Base-by-base conservation (phyloP, 345 rosid species). In the Acer negundo region DNA sequence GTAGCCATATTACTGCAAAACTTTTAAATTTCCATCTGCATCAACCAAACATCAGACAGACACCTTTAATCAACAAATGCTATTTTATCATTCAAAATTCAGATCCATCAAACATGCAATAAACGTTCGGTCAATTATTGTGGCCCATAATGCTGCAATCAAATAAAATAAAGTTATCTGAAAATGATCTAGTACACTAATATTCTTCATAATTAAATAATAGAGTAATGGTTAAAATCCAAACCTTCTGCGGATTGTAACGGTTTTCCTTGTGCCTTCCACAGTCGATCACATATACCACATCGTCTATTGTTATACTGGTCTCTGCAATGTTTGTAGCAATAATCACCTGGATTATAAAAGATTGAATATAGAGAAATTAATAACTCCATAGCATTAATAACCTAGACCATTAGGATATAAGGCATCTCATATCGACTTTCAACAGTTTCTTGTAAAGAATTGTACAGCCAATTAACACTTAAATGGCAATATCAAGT, bases 261-360 rank as follows among this genome's bases (percentile, higher is more conserved):
- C 97, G 93, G 81, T 89, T 91, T 81, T 94, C 98, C 87, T 94
- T 94, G 80, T 94, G 98, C 86, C 87, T 93, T 78, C 98, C 98
- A 81, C 95, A 89, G 79, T 93, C 97, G 64, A 94, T 88, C 81
- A 94, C 98, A 78, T 89, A 94, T 55, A 94, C 95, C 42, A 94
- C 97, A 85, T 95, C 98, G 80, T 91, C 97, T 68, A 95, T 91
- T 68, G 97, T 95, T 82, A 95, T 88, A 81, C 97, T 94, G 59
- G 97, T 94, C 92, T 95, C 94, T 55, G 94, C 93, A 84, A 92
- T 92, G 77, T 92, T 94, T 74, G 98, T 95, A 55, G 98, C 97
- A 67, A 90, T 76, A 58, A 95, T 95, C 79, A 95, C 89, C 98
- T 95, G 86, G 86, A 79, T 70, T 74, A 73, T 74, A 66, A 72